Evolutionary conservation across 352 stramenopile genomes (phyloP).

Genomic region (Sclerospora graminicola): DNA sequence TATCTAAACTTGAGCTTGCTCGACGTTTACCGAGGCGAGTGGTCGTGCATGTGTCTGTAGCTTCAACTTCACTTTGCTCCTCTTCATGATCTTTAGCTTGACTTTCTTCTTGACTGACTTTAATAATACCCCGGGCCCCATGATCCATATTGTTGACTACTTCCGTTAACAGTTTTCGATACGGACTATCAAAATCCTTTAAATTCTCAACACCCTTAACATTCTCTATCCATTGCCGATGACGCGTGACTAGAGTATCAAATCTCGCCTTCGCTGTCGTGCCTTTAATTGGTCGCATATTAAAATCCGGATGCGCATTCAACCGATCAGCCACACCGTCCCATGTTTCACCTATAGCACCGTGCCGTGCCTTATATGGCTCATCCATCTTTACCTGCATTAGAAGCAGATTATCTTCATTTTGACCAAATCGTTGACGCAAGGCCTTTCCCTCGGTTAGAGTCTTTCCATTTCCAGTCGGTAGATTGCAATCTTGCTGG

Average conservation of each 20-base stretch:
- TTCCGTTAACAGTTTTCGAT: constrained; percentile 9
- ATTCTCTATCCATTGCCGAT: constrained; percentile 11
- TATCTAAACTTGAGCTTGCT: constrained; percentile 1
- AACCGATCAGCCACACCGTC: constrained; percentile 10
- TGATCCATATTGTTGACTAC: constrained; percentile 12
- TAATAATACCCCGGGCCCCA: constrained; percentile 1
- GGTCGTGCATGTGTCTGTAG: constrained; percentile 1
- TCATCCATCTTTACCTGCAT: constrained; percentile 10
- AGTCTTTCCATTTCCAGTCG: no score
- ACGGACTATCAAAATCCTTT: constrained; percentile 2
- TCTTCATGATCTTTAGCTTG: not conserved
- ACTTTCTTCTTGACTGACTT: not conserved
- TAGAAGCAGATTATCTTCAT: constrained; percentile 12
- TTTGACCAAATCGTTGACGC: constrained; percentile 11
- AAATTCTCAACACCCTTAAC: not conserved
- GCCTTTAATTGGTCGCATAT: constrained; percentile 18
- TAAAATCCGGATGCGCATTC: constrained; percentile 14
- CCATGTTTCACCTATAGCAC: constrained; percentile 11
- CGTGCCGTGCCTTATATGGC: constrained; percentile 13
- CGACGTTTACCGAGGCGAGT: constrained; percentile 13
- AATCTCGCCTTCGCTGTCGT: constrained; percentile 18
- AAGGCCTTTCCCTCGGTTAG: not conserved
- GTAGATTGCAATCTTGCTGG: not conserved
- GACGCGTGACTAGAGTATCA: constrained; percentile 10
- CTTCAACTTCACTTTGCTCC: not conserved